Base-by-base conservation (phyloP, 2,329 filamentous ascomycete species). In the Aspergillus sp. region DNA sequence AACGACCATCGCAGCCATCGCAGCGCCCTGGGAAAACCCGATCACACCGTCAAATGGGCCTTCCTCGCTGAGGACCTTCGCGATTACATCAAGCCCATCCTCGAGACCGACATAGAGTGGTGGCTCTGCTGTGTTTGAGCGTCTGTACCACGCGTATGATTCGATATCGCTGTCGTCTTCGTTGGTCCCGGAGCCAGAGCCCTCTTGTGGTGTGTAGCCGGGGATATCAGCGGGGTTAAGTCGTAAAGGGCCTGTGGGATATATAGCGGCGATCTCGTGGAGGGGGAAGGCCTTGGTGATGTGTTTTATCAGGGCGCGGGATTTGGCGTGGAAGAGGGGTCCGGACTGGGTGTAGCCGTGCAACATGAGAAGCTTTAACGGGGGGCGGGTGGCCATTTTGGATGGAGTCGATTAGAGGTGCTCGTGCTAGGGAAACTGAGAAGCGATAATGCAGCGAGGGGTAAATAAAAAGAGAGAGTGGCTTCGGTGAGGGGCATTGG, bases 281-380 rank as follows among this genome's bases (percentile, higher is more conserved):
- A 82, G 75, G 8, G 85, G 83, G 62, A 97, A 89, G 27, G 85
- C 78, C 70, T 96, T 96, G 60, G 80, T 75, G 57, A 97, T 83
- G 54, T 88, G 80, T 75, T 97, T 96, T 67, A 92, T 86, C 1
- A 97, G 81, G 11, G 91, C 91, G 73, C 91, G 90, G 46, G 91
- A 96, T 79, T 97, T 97, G 73, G 88, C 85, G 72, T 86, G 88
- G 84, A 97, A 97, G 62, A 92, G 80, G 4, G 87, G 76, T 4
- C 93, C 92, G 27, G 90, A 96, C 80, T 98, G 93, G 7, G 93
- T 96, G 83, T 87, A 97, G 75, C 93, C 90, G 68, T 93, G 90
- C 27, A 93, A 82, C 88, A 92, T 91, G 45, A 93, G 80, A 62
- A 93, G 87, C 74, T 87, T 90, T 55, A 80, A 72, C 7, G 43